Percentiles rank a stretch among this genome's conserved stretches.
Conservation (phyloP, 2,329 filamentous ascomycete species). For the Alternaria ethzedia region DNA sequence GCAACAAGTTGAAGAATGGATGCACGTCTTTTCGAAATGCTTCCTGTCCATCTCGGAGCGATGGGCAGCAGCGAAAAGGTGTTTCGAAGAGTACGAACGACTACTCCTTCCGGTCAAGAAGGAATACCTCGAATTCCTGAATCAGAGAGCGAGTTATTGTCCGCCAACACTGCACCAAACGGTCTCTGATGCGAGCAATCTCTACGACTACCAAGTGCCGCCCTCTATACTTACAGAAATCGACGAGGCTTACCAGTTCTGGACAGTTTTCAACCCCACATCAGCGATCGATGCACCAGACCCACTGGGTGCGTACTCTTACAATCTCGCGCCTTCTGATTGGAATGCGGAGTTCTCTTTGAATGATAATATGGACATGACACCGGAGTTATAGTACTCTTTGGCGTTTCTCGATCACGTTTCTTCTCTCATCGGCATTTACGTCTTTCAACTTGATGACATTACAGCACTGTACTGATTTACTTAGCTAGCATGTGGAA, state of each 20-base stretch:
- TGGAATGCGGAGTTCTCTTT: slow-evolving; percentile 45
- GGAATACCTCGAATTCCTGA: slow-evolving; percentile 42
- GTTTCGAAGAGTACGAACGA: slow-evolving; percentile 44
- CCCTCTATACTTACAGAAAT: slow-evolving; percentile 18
- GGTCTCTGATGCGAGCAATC: slow-evolving; percentile 8
- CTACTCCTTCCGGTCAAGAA: slow-evolving; percentile 39
- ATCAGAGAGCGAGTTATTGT: slow-evolving; percentile 32
- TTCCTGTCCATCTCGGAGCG: slow-evolving; percentile 45
- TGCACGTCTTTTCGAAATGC: slow-evolving; percentile 40
- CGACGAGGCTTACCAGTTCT: slow-evolving; percentile 38
- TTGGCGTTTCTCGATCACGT: background rate
- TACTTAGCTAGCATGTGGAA: background rate
- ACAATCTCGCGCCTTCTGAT: slow-evolving; percentile 35
- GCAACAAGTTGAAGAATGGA: slow-evolving; percentile 38
- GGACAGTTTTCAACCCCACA: slow-evolving; percentile 39
- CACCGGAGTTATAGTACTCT: slow-evolving; percentile 12
- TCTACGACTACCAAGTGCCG: slow-evolving; percentile 21
- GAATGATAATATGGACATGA: slow-evolving; percentile 28
- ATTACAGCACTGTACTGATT: background rate
- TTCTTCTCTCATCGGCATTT: background rate
- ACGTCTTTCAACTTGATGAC: background rate
- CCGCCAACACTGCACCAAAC: slow-evolving; percentile 14
- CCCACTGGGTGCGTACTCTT: slow-evolving; percentile 23
- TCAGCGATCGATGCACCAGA: slow-evolving; percentile 31
- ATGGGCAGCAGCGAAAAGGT: slow-evolving; percentile 43